A percentile compares a stretch with the other conserved stretches of the same genome.
These are phyloP conservation scores for Zymoseptoria pseudotritici DNA, from an alignment of 2,329 filamentous ascomycete genomes.

Conservation along the genomic window DNA sequence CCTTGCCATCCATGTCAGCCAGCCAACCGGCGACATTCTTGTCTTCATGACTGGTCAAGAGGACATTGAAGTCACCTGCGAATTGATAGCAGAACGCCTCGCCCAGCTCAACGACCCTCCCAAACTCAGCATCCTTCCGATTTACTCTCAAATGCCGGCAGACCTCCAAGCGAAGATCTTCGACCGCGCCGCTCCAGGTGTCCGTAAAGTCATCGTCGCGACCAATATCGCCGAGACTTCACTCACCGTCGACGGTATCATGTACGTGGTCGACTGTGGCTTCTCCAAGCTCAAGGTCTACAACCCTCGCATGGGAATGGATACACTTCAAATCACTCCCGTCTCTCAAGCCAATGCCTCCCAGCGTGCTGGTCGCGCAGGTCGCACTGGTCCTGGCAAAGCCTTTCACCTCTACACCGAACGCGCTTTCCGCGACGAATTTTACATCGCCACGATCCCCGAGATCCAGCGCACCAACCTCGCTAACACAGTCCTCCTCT, in stretches of 20 bases:
- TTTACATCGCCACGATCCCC: constrained; percentile 94
- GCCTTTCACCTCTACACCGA: constrained; percentile 93
- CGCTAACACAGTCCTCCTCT: constrained; percentile 83
- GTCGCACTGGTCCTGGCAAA: constrained; percentile 89
- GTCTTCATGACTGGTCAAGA: constrained; percentile 99
- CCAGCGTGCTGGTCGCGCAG: constrained; percentile 87
- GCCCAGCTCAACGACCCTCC: constrained; percentile 88
- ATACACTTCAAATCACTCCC: constrained; percentile 93
- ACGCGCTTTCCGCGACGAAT: constrained; percentile 86
- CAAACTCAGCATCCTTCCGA: constrained; percentile 87
- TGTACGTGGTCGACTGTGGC: constrained; percentile 95
- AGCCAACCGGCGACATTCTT: constrained; percentile 84
- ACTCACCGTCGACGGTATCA: constrained; percentile 96
- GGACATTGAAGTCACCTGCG: constrained; percentile 95
- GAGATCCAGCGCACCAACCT: constrained; percentile 97
- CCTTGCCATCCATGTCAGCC: constrained; percentile 89
- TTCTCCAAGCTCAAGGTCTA: constrained; percentile 98
- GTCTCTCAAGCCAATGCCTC: constrained; percentile 95
- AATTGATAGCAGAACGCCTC: constrained; percentile 79
- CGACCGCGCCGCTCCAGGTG: constrained; percentile 78
- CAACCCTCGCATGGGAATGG: constrained; percentile 98
- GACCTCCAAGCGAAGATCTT: constrained; percentile 98
- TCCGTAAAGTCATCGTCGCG: constrained; percentile 94
- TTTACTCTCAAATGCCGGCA: constrained; percentile 99
- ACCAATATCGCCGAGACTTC: constrained; percentile 98